phyloP scores from a whole-genome alignment of 2,329 filamentous ascomycete genomes.

The Monilinia polystroma region DNA sequence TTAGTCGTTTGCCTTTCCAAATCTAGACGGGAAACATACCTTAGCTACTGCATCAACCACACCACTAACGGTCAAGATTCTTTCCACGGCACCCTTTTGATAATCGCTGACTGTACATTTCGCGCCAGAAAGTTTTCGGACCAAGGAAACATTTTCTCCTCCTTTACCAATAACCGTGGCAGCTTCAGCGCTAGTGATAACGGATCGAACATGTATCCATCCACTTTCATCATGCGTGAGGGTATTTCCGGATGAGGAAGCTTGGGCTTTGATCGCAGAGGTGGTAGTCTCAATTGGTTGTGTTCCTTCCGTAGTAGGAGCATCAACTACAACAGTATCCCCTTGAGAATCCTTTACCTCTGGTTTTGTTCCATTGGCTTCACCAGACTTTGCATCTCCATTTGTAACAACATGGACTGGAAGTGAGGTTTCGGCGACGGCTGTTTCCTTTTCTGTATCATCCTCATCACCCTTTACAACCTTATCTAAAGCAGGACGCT shows the following conservation, averaged over 20 bases:
- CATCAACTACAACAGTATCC: slow-evolving; percentile 68
- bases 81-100: slow-evolving; percentile 92
- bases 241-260: slow-evolving; percentile 43
- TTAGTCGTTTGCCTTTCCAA: neutral
- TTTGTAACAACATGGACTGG: slow-evolving; percentile 47
- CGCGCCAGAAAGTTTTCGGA: slow-evolving; percentile 88
- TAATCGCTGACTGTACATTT: slow-evolving; percentile 99
- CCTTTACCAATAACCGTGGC: slow-evolving; percentile 98
- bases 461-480: slow-evolving; percentile 66
- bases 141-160: slow-evolving; percentile 97
- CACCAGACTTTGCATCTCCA: slow-evolving; percentile 43
- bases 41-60: slow-evolving; percentile 96
- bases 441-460: slow-evolving; percentile 43
- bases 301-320: slow-evolving; percentile 39
- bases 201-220: slow-evolving; percentile 95
- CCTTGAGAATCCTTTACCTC: slow-evolving; percentile 59
- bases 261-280: slow-evolving; percentile 41
- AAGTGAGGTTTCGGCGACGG: slow-evolving; percentile 38
- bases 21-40: slow-evolving; percentile 52
- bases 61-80: slow-evolving; percentile 95
- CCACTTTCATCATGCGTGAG: slow-evolving; percentile 80
- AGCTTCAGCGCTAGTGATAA: slow-evolving; percentile 95
- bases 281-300: slow-evolving; percentile 54
- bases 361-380: slow-evolving; percentile 49
- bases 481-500: slow-evolving; percentile 95